A percentile compares a stretch with the other conserved stretches of the same genome.
Conservation (phyloP, 2,329 filamentous ascomycete genomes). For the Moelleriella libera region DNA sequence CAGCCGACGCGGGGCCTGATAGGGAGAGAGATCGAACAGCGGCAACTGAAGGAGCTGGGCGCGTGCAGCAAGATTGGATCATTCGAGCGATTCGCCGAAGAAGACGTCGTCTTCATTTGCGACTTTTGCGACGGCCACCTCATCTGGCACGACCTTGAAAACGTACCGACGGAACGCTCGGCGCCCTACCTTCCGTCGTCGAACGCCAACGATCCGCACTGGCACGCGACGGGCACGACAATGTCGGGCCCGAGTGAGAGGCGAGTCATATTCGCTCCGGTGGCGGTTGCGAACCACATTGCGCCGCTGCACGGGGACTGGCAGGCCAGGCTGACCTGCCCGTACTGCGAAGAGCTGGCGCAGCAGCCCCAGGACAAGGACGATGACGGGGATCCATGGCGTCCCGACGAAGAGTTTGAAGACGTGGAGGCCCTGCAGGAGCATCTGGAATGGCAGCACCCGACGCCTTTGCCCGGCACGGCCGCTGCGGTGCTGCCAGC, state of each 20-base stretch:
- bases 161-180: constrained; percentile 32
- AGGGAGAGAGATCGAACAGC: constrained; percentile 20
- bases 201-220: constrained; percentile 22
- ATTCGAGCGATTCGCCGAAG: constrained; percentile 40
- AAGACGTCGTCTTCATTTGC: constrained; percentile 43
- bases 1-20: constrained; percentile 6
- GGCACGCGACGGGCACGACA: constrained; percentile 35
- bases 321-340: constrained; percentile 36
- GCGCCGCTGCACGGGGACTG: constrained; percentile 35
- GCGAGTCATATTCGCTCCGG: constrained; percentile 38
- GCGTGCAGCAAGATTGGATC: constrained; percentile 37
- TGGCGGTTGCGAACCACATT: constrained; percentile 44
- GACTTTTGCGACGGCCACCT: constrained; percentile 48
- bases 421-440: constrained; percentile 33
- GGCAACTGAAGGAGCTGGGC: constrained; percentile 32
- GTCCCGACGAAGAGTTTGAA: constrained; percentile 35
- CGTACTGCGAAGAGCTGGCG: constrained; percentile 41
- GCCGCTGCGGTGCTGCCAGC: constrained; percentile 16
- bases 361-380: constrained; percentile 26
- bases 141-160: constrained; percentile 41
- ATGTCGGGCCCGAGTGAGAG: constrained; percentile 28
- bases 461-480: constrained; percentile 19
- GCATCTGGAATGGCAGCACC: constrained; percentile 44
- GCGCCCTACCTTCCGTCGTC: constrained; percentile 11
- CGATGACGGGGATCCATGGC: constrained; percentile 35